Base-by-base conservation (phyloP, 306 rosid genomes). In the Heteromeles arbutifolia region DNA sequence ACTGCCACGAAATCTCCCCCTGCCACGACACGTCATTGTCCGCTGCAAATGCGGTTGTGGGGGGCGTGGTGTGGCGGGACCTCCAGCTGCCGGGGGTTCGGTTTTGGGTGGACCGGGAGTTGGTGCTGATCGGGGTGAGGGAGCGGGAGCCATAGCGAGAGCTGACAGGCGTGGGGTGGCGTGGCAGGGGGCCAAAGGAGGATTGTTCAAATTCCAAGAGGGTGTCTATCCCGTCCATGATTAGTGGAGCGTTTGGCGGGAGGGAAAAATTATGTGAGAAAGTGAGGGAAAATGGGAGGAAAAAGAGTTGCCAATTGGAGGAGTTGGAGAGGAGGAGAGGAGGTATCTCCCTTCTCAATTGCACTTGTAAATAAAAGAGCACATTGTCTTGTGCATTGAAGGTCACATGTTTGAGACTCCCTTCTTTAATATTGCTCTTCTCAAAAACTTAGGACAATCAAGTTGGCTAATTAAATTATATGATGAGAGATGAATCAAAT, bases 1-100 rank as follows among this genome's bases (percentile, higher is more conserved):
- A 86, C 56, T 90, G 89, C 97, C 98, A 94, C 4, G 96, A 94
- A 74, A 94, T 78, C 81, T 90, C 95, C 11, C 80, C 82, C 70
- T 86, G 88, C 98, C 96, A 90, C 24, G 97, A 91, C 67, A n/a
- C 77, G 34, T 90, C 95, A 4, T 83, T 74, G 32, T 94, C 93
- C 11, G 96, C 65, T 8, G 92, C 91, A 41, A 91, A 88, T 21
- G 97, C 91, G 7, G 94, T 83, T 4, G 85, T 18, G 5, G 95
- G 98, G 52, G 82, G 39, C 22, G 72, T 58, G 68, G 39, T 26
- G 13, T 12, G 80, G 61, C 37, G 81, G 13, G 72, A 74, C 61
- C 73, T 59, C 80, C 72, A 72, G 70, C 82, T 76, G 4, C 84
- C 43, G 48, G 78, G 77, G 57, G 32, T 48, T 75, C 1, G 73